phyloP scores from a whole-genome alignment of 208 protist genomes.

The Tritrichomonas musculus region DNA sequence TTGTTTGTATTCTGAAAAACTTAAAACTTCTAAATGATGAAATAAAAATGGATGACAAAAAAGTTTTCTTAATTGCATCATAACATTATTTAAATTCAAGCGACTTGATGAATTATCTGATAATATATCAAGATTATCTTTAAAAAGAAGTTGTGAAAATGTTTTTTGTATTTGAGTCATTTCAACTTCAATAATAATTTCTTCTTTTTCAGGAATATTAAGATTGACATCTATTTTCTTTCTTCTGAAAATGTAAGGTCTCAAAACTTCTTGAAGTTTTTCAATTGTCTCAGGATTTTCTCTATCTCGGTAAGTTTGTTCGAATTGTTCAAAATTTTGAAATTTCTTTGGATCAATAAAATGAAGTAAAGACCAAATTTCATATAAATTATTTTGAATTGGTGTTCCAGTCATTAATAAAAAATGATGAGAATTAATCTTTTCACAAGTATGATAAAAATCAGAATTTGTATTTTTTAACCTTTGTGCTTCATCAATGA shows the following conservation, averaged over 20 bases:
- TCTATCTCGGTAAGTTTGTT: conserved; percentile 44
- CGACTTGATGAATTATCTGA: neutral
- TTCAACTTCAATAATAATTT: conserved; percentile 63
- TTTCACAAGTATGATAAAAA: too few relatives aligned
- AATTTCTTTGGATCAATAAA: conserved; percentile 69
- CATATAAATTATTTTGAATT: conserved; percentile 55
- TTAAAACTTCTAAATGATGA: conserved; percentile 69
- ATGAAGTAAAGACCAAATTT: conserved; percentile 71
- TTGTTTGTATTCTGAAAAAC: conserved; percentile 36
- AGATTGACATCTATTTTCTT: conserved; percentile 88
- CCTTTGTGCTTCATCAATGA: conserved; percentile 71
- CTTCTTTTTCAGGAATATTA: conserved; percentile 69
- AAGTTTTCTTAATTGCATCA: conserved; percentile 59
- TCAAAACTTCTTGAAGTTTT: conserved; percentile 52
- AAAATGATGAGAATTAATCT: too few relatives aligned
- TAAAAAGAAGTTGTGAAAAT: conserved; percentile 64
- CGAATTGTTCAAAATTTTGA: conserved; percentile 52
- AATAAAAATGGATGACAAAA: conserved; percentile 89
- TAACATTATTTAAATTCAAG: conserved; percentile 37
- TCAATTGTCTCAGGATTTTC: conserved; percentile 37
- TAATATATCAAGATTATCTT: conserved; percentile 49
- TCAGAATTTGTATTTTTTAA: conserved; percentile 59
- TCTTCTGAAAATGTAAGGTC: conserved; percentile 68
- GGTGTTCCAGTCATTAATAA: conserved; percentile 56
- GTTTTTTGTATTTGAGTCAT: conserved; percentile 62